Base-by-base conservation (phyloP, 306 rosid genomes). In the Prunus fruticosa region DNA sequence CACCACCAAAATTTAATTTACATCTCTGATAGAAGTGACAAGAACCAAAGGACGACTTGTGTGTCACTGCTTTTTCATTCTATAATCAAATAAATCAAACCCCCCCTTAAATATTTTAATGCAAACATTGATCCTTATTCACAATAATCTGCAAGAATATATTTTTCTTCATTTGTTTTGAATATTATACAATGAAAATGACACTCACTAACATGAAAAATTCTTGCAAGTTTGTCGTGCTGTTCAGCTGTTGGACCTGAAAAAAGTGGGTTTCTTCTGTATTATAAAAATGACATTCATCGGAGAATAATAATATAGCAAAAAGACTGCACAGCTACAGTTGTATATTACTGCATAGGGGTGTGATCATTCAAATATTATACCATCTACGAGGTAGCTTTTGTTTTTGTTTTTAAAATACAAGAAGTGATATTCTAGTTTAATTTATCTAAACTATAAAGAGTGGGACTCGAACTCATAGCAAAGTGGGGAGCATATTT, bases 41-140 rank as follows among this genome's bases (percentile, higher is more conserved):
- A 91, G 15, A 88, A 80, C 89, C 80, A 91, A 80, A 91, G 90
- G 96, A 91, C 94, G 91, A 90, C 84, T 76, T 14, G 41, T 14
- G 41, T 67, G 54, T 74, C 50, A 25, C 75, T 58, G 8, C 80
- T 68, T 75, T 80, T 66, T 47, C 51, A 64, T 72, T 73, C 27
- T 87, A 69, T 75, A 83, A 27, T 73, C 38, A 62, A 78, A 0
- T 63, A 57, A 76, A 56, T 43, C 54, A 50, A 69, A 38, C 41
- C 75, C 76, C 69, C 68, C 60, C 22, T 16, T 72, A 71, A 56
- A 79, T 73, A 60, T 60, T 73, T 50, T 15, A 73, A 73, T 47
- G 5, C 47, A 61, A 45, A 61, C 27, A 43, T 60, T 43, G 20
- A 27, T 61, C 69, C n/a, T 45, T 27, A 23, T 60, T 46, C 47